Evolutionary conservation across 345 rosid species (phyloP), one percentile per base, ranked within the genome.

Genomic region (Tarenaya hassleriana): DNA sequence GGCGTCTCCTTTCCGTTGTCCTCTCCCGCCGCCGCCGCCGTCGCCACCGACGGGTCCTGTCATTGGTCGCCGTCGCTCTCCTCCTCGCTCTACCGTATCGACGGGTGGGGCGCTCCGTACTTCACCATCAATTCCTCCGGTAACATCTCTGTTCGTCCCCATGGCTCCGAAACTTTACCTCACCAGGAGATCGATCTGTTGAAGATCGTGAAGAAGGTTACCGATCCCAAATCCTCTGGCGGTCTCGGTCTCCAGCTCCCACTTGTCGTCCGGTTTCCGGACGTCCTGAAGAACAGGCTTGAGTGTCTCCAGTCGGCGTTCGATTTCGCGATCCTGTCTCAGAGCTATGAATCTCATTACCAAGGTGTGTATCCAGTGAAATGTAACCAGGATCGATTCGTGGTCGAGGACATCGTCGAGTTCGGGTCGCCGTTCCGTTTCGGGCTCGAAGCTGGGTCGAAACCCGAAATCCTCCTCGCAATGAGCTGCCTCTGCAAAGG

Each of bases 301-400:
- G 84, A 87, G 64, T 82, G 77, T 8, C 84, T 91, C 1, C 89
- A 88, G 16, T 79, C 80, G 0, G 84, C 94, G 21, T 91, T 91
- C 47, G 79, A 88, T 15, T 72, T 51, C 10, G 98, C 98, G 3
- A 60, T 83, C 17, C 78, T 71, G 51, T 64, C 74, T 13, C 81
- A 70, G 15, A 68, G 73, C 10, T 91, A 84, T n/a, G 77, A 44
- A 40, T 69, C 80, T 46, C 94, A 75, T 57, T 87, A 87, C 73
- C 96, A 87, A 69, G 96, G 98, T 5, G 94, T 87, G n/a, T 91
- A 76, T 47, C 96, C 96, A 1, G 98, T 91, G 56, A 91, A 91
- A 73, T 91, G 98, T 55, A 91, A 91, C 68, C 98, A 91, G 47
- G 92, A 91, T 68, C 77, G 95, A n/a, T 91, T 79, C 50, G 79